Evolutionary conservation across 2,329 filamentous ascomycete genomes (phyloP), one percentile per base, ranked within the genome.

Genomic region (Fusarium aywerte): DNA sequence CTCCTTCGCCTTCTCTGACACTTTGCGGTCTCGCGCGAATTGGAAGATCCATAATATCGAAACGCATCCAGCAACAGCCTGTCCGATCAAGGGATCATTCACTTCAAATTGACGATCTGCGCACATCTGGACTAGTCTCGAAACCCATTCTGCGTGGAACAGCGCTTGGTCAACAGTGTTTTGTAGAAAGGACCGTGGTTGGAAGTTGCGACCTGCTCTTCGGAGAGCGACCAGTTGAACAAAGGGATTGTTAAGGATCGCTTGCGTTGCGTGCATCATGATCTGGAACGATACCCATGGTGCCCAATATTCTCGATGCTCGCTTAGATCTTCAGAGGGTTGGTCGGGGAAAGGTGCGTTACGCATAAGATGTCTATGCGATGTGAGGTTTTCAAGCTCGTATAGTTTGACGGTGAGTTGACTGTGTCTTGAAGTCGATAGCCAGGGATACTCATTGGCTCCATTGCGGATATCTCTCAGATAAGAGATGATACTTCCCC

Each of bases 21-120:
- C 68, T 6, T 73, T 65, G 0, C 36, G 39, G 7, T 73, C 70
- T 3, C 67, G 38, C 8, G 70, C 70, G 39, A 73, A 73, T 4
- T 73, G 70, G 3, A 73, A 73, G 5, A 73, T 67, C 70, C 70
- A 73, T 5, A 71, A 44, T 31, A 73, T 68, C 0, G 68, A 70
- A 3, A 69, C 61, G 15, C 68, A 71, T 4, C 61, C 63, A 1
- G 70, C 66, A 4, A 73, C 63, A 4, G 62, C 64, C 5, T 68
- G 62, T 20, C 70, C 70, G 13, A 73, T 45, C 6, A 73, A 10
- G 4, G 70, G 70, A 36, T 73, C 70, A 10, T 62, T 67, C 1
- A 73, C 63, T 9, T 64, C 33, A 10, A 73, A 70, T 1, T 58
- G 47, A 1, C 65, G 39, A 16, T 73, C 70, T 1, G 58, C 61